Evolutionary conservation across 345 rosid species (phyloP), one percentile per base, ranked within the genome.

Genomic region (Raphanus sativus): DNA sequence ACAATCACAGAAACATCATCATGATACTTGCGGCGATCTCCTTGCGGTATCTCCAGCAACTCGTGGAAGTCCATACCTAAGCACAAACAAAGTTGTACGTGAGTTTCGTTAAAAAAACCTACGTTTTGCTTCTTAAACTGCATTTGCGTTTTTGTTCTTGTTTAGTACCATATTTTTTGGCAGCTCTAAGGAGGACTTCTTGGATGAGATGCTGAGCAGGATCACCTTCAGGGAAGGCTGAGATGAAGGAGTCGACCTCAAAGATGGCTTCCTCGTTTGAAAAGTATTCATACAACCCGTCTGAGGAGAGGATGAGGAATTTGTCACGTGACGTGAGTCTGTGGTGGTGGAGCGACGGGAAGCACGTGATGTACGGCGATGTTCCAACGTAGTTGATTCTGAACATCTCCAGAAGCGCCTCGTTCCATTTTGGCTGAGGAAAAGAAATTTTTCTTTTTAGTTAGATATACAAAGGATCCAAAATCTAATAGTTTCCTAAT

Each of bases 161-260:
- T 0, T 48, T 60, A 42, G 62, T 78, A 93, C 98, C 97, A 5
- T 91, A 91, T 89, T 91, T 91, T 75, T 84, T 91, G 1, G 99
- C 99, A 12, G 99, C 99, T 6, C 97, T 87, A 69, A 87, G 88
- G 36, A 95, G 86, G 6, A 91, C 88, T 81, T 88, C 85, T 84
- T 92, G 93, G 2, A 95, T 82, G 4, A 95, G 92, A 82, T 95
- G 97, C 67, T 92, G 96, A 0, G 99, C 98, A 2, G 99, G 99
- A 83, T 95, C 99, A 6, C 97, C 97, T 77, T 91, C 97, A 0
- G 99, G 98, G 65, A 86, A 89, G 11, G 89, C 84, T 30, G 90
- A 69, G 8, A 90, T 86, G 87, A 95, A 95, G 13, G 85, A 86
- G 25, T 88, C 93, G 0, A 92, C 92, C 73, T 89, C 91, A 3